Evolutionary conservation across 2,329 filamentous ascomycete species (phyloP).

Genomic region (Alternaria sp.): DNA sequence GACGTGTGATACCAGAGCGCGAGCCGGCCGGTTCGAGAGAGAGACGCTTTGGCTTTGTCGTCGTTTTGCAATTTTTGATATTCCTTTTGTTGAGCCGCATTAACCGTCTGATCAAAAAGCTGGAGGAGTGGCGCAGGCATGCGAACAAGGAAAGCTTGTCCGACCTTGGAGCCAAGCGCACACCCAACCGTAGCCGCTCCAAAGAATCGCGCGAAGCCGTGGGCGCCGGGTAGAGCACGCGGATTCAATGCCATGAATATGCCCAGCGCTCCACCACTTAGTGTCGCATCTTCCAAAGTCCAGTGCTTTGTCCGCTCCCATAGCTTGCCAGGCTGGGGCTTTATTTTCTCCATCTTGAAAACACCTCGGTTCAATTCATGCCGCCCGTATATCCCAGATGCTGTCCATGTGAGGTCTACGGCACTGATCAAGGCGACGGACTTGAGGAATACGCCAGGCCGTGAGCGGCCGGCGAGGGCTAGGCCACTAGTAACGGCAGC

Average conservation of each 20-base stretch:
- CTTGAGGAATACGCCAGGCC: conserved; percentile 31
- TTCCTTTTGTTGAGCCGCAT: background rate
- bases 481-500: conserved; percentile 21
- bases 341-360: conserved; percentile 30
- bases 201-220: conserved; percentile 29
- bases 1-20: conserved; percentile 21
- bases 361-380: conserved; percentile 31
- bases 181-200: conserved; percentile 29
- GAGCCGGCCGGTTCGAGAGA: conserved; percentile 24
- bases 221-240: conserved; percentile 28
- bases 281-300: conserved; percentile 26
- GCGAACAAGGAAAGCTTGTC: conserved; percentile 6
- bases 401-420: conserved; percentile 18
- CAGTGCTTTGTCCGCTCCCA: conserved; percentile 34
- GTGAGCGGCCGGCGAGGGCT: conserved; percentile 26
- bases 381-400: conserved; percentile 21
- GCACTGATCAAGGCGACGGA: conserved; percentile 22
- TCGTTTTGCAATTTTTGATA: conserved; percentile 24
- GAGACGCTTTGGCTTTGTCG: conserved; percentile 19
- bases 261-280: conserved; percentile 28
- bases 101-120: conserved; percentile 11
- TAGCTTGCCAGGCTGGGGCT: conserved; percentile 28
- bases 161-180: conserved; percentile 20
- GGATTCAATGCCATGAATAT: conserved; percentile 25
- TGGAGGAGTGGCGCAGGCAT: conserved; percentile 8